Evolutionary conservation across 805 yeast genomes (phyloP), one percentile per base, ranked within the genome.

Genomic region (Sporopachydermia quercuum): DNA sequence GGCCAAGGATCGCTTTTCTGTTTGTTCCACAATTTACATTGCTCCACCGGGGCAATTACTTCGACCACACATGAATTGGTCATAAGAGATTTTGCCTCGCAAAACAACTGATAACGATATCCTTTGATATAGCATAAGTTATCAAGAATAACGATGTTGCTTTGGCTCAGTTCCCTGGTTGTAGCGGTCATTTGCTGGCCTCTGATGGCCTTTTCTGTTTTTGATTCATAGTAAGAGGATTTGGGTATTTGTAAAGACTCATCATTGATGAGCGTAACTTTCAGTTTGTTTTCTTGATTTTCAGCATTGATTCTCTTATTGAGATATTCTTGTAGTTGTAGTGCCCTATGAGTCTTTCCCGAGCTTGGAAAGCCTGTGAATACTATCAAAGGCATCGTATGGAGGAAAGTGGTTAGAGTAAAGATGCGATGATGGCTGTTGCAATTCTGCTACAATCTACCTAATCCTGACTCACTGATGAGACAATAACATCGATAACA

Each of bases 71-170:
- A 80, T 46, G 83, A 79, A 2, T 91, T 77, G 1, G 96, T 86
- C 14, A 76, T 68, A 18, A 76, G 64, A 1, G 85, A 79, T 55
- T 87, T 89, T 33, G 95, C 87, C 56, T 91, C 98, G 57, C 96
- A 87, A 56, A 75, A 86, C 40, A 91, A 64, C 58, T 91, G 98
- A 58, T 91, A 91, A 44, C 98, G 65, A 56, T 87, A 86, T 0
- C 98, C 98, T 54, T 91, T 91, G 50, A 91, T 91, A 55, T 91
- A 91, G 34, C 83, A 76, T 50, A 86, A 64, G 1, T 91, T 73
- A 55, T 91, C 98, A 40, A 91, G 65, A 14, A 91, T 75, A 1
- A 91, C 96, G 18, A 91, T 67, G 15, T 72, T 76, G 19, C 69
- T 63, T 34, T 77, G 68, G 1, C 81, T 66, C 3, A 91, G 57